Evolutionary conservation across 768 basidiomycete genomes (phyloP).

Genomic region (Trametes sanguinea): DNA sequence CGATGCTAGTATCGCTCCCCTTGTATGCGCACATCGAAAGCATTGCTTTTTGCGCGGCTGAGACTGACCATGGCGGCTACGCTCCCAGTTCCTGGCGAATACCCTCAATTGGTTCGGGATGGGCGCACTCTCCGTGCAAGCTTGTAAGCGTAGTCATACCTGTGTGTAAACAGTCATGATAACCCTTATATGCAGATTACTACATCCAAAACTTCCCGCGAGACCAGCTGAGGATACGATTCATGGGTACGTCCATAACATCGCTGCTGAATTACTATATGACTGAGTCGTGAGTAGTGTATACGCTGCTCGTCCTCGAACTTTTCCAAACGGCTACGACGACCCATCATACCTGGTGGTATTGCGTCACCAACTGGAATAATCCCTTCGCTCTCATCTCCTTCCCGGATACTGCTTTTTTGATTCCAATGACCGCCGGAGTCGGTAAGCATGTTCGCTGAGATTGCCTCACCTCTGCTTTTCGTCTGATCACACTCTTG

Average conservation of each 20-base stretch:
- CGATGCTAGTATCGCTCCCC: background rate
- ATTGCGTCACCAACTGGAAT: slow-evolving; percentile 28
- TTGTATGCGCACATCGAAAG: background rate
- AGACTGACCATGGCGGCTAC: too few species aligned
- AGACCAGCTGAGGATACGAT: slow-evolving; percentile 2
- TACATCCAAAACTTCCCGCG: slow-evolving; percentile 6
- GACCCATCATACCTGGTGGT: slow-evolving; percentile 27
- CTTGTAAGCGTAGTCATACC: slow-evolving; percentile 2
- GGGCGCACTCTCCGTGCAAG: slow-evolving; percentile 7
- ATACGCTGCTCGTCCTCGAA: slow-evolving; percentile 22
- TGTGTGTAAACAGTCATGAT: background rate
- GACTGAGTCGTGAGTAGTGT: background rate
- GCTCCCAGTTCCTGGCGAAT: slow-evolving; percentile 11
- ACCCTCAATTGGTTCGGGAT: slow-evolving; percentile 15
- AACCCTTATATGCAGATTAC: background rate
- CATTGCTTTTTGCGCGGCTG: too few species aligned
- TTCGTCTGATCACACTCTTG: background rate
- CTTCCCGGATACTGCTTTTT: slow-evolving; percentile 19
- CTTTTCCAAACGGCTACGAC: slow-evolving; percentile 27
- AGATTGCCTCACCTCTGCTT: background rate
- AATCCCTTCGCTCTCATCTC: slow-evolving; percentile 21
- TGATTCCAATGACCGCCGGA: slow-evolving; percentile 24
- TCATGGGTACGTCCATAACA: background rate
- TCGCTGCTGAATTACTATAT: background rate
- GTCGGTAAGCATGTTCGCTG: slow-evolving; percentile 16